phyloP scores from a whole-genome alignment of 75 land plant genomes.

The Picea glauca region DNA sequence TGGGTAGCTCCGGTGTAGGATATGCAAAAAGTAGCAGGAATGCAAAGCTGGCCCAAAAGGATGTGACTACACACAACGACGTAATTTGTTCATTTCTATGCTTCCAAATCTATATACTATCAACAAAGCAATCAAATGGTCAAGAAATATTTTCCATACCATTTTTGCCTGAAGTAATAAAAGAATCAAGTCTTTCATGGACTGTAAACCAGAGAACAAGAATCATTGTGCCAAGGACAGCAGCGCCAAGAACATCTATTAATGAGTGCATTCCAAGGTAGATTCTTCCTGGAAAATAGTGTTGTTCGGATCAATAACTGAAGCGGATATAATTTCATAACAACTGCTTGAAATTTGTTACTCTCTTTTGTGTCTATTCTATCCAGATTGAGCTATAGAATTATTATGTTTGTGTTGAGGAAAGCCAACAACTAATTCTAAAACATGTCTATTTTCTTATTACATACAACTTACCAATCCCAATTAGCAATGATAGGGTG shows the following conservation, averaged over 20 bases:
- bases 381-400: neutral
- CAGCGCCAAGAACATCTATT: slow-evolving; percentile 71
- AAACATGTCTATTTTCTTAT: slow-evolving; percentile 2
- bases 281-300: slow-evolving; percentile 60
- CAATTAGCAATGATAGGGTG: slow-evolving; percentile 51
- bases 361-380: neutral
- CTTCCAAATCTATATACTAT: neutral
- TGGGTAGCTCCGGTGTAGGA: slow-evolving; percentile 79
- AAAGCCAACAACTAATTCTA: neutral
- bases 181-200: slow-evolving; percentile 59
- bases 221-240: slow-evolving; percentile 51
- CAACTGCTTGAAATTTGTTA: neutral
- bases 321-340: neutral
- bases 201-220: slow-evolving; percentile 63
- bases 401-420: neutral
- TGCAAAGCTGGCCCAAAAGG: slow-evolving; percentile 69
- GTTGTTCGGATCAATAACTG: neutral
- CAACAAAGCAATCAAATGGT: neutral
- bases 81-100: neutral
- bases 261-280: slow-evolving; percentile 95
- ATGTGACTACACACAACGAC: slow-evolving; percentile 43
- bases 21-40: slow-evolving; percentile 80
- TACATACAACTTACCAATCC: slow-evolving; percentile 39
- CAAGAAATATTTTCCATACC: slow-evolving; percentile 35
- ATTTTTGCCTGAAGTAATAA: slow-evolving; percentile 71